Percentiles rank a stretch among this genome's conserved stretches.
Evolutionary conservation across 2,329 filamentous ascomycete species (phyloP).

Genomic region (Emergomyces orientalis): DNA sequence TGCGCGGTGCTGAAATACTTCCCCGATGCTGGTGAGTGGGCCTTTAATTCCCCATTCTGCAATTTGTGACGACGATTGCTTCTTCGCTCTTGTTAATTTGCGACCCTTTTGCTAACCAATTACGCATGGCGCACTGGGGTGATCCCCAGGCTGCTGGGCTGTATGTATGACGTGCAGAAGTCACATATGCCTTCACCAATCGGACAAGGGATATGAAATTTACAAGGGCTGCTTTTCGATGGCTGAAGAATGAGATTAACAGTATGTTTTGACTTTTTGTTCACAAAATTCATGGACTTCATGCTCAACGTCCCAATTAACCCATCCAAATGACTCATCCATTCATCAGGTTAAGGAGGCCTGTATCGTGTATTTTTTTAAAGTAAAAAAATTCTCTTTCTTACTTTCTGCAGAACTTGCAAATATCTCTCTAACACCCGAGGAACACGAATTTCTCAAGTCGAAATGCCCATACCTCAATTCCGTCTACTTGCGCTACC

Average conservation of each 20-base stretch:
- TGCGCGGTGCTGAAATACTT: conserved; percentile 92
- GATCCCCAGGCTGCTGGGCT: background rate
- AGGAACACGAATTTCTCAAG: conserved; percentile 72
- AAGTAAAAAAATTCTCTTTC: background rate
- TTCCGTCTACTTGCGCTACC: conserved; percentile 66
- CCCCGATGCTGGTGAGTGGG: conserved; percentile 48
- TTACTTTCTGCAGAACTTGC: conserved; percentile 57
- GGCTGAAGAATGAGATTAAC: conserved; percentile 74
- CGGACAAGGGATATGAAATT: conserved; percentile 90
- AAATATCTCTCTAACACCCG: conserved; percentile 65
- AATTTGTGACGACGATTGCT: too few species aligned
- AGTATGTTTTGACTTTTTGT: too few species aligned
- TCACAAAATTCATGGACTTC: too few species aligned
- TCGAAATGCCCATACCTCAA: conserved; percentile 72
- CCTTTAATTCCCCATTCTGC: background rate
- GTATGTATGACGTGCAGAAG: conserved; percentile 41
- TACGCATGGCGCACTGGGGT: background rate
- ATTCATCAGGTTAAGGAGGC: background rate
- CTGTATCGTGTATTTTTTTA: background rate
- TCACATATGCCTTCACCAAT: conserved; percentile 92
- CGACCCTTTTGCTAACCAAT: background rate
- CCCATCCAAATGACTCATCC: background rate
- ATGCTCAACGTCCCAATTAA: too few species aligned
- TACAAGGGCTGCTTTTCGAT: conserved; percentile 69
- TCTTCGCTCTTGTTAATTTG: background rate